Evolutionary conservation across 129 eudicot genomes (phyloP).

Genomic region (Flaveria linearis): DNA sequence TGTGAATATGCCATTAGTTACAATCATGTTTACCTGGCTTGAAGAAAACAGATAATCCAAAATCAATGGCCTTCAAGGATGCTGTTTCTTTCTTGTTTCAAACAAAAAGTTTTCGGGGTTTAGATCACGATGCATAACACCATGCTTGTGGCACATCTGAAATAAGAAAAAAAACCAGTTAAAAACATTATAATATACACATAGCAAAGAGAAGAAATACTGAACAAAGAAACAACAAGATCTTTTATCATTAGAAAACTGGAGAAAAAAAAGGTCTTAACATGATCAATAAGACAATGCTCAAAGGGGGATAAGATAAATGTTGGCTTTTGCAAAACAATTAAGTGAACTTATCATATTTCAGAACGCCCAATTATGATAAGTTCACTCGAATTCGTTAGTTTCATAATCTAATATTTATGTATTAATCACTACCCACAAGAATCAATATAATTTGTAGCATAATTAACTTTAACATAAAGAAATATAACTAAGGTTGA

Average conservation of each 20-base stretch:
- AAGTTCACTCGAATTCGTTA: too few relatives aligned
- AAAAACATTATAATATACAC: not conserved
- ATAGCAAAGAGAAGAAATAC: not conserved
- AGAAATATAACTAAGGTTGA: not conserved
- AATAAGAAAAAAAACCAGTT: not conserved
- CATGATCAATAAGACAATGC: not conserved
- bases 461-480: not conserved
- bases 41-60: constrained; percentile 35
- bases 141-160: too few relatives aligned
- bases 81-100: constrained; percentile 35
- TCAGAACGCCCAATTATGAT: too few relatives aligned
- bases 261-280: too few relatives aligned
- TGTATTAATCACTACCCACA: too few relatives aligned
- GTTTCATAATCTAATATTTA: too few relatives aligned
- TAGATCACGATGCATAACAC: too few relatives aligned
- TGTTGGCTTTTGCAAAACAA: not conserved
- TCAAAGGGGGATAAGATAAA: not conserved
- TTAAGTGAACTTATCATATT: too few relatives aligned
- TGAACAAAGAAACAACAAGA: not conserved
- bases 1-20: not conserved
- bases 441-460: too few relatives aligned
- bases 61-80: constrained; percentile 35
- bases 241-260: too few relatives aligned
- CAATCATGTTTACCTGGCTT: constrained; percentile 27
- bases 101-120: constrained; percentile 29